A percentile compares a stretch with the other conserved stretches of the same genome.
Evolutionary conservation across 345 rosid genomes (phyloP).

Genomic region (Atalantia buxifolia): DNA sequence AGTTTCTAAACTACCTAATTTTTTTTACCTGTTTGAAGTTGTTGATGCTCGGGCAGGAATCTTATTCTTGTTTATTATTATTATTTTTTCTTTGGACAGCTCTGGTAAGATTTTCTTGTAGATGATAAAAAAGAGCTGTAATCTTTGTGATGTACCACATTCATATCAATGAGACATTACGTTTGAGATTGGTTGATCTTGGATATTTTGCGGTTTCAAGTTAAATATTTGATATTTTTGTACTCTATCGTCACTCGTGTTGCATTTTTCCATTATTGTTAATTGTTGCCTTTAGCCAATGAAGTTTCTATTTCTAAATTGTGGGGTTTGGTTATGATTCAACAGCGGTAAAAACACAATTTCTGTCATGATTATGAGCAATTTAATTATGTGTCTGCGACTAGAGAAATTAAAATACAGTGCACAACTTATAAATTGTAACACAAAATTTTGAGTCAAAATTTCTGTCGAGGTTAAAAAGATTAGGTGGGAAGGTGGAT

Average conservation of each 20-base stretch:
- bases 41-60: slow-evolving; percentile 21
- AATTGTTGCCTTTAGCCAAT: neutral
- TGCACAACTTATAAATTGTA: too few species aligned
- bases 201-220: neutral
- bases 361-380: too few species aligned
- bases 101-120: slow-evolving; percentile 5
- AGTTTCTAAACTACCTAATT: slow-evolving; percentile 3
- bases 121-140: slow-evolving; percentile 28
- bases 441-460: too few species aligned
- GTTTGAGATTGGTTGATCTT: slow-evolving; percentile 2
- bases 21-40: slow-evolving; percentile 6
- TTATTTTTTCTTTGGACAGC: neutral
- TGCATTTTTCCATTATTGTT: neutral
- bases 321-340: too few species aligned
- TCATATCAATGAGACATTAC: slow-evolving; percentile 10
- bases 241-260: neutral
- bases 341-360: too few species aligned
- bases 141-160: slow-evolving; percentile 25
- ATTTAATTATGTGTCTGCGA: too few species aligned
- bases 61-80: neutral
- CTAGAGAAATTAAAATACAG: too few species aligned
- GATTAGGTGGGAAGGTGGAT: neutral
- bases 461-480: too few species aligned
- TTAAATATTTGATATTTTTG: neutral
- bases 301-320: neutral